Base-by-base conservation (phyloP, 306 rosid genomes). In the Purshia tridentata region DNA sequence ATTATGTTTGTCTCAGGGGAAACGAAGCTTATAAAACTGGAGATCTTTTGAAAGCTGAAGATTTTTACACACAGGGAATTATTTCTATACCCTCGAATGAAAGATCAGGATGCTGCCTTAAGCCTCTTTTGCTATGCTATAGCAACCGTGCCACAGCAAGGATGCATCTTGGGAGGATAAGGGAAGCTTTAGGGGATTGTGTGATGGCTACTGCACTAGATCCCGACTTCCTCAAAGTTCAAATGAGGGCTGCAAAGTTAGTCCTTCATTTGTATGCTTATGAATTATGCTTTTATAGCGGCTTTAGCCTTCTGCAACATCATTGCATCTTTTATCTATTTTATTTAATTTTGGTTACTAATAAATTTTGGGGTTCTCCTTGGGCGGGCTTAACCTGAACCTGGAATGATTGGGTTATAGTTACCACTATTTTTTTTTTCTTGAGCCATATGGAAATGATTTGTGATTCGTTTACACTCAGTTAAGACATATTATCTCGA, bases 131-230 rank as follows among this genome's bases (percentile, higher is more conserved):
- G 83, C 84, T 91, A 55, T 94, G 97, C 76, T 91, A 89, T 69
- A 94, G 96, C 84, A 91, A 89, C 76, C 97, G 96, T 19, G 99
- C 97, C 20, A 91, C 95, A 50, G 70, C 96, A 58, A 83, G 95
- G 42, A 91, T 88, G 90, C 37, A 75, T 67, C 90, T 94, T 76
- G 91, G 87, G 79, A 89, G 85, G 82, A 84, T 94, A 73, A 88
- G 88, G 83, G 92, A 89, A 69, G 99, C 97, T 61, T 62, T 94
- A 68, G 91, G 77, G 81, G 97, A 91, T 81, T 94, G 93, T 73
- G 19, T 59, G 84, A 80, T 80, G 85, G 95, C 96, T 77, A 61
- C 68, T 54, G 72, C 74, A 62, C 74, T 91, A 83, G 99, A 94
- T 77, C 90, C 99, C 53, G 64, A 68, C 81, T 94, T 91, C 76